Percentiles rank a stretch among this genome's conserved stretches.
phyloP scores from a whole-genome alignment of 140 eudicot genomes.

The Oenanthe javanica region DNA sequence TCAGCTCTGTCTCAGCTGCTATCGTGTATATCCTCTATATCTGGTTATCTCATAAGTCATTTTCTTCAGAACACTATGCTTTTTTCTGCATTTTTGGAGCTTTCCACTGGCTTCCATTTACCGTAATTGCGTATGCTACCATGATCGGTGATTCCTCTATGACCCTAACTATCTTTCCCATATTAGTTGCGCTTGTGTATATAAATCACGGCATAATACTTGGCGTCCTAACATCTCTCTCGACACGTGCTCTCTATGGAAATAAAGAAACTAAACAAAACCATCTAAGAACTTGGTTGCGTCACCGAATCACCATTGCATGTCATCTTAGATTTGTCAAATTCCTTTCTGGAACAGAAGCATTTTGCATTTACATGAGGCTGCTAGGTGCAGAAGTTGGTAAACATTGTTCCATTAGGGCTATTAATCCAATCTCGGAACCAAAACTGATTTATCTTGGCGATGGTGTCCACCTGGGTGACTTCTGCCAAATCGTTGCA shows the following conservation, averaged over 20 bases:
- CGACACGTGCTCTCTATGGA: conserved; percentile 30
- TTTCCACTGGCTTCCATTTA: conserved; percentile 84
- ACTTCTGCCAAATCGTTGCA: conserved; percentile 55
- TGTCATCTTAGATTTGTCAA: conserved; percentile 68
- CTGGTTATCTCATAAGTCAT: conserved; percentile 29
- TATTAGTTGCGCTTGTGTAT: conserved; percentile 43
- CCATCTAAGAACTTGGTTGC: conserved; percentile 43
- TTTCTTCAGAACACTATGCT: conserved; percentile 40
- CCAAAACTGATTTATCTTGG: conserved; percentile 53
- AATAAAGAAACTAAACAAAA: conserved; percentile 24
- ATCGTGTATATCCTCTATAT: conserved; percentile 42
- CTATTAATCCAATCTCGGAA: conserved; percentile 70
- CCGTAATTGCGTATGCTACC: conserved; percentile 46
- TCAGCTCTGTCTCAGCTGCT: conserved; percentile 65
- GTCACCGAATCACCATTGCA: conserved; percentile 49
- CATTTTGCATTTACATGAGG: conserved; percentile 60
- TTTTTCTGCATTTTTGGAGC: conserved; percentile 73
- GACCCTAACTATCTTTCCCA: conserved; percentile 39
- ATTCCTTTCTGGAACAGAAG: conserved; percentile 83
- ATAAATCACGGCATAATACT: conserved; percentile 65
- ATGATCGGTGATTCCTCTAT: conserved; percentile 31
- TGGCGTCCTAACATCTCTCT: conserved; percentile 34
- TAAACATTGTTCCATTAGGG: conserved; percentile 64
- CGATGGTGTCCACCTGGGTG: conserved; percentile 75
- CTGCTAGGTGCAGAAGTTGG: conserved; percentile 74